phyloP scores from a whole-genome alignment of 306 rosid genomes.

The Corylus avellana region DNA sequence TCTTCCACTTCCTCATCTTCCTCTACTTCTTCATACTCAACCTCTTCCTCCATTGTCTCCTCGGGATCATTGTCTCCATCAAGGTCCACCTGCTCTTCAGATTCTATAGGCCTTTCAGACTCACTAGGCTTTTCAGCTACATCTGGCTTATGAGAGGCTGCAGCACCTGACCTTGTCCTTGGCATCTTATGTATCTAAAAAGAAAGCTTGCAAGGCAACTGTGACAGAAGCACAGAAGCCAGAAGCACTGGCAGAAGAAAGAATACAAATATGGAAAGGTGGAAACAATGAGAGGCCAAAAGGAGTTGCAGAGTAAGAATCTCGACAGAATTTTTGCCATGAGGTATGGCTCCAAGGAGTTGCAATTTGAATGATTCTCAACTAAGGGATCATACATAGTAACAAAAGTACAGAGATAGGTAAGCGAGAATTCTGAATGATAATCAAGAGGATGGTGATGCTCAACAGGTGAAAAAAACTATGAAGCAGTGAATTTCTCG shows the following conservation, averaged over 20 bases:
- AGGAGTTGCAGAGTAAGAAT: constrained; percentile 71
- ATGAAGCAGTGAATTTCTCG: constrained; percentile 45
- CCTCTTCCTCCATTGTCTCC: constrained; percentile 62
- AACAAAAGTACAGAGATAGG: constrained; percentile 52
- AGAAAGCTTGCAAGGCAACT: constrained; percentile 75
- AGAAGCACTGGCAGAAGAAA: constrained; percentile 69
- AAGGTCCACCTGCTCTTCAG: constrained; percentile 70
- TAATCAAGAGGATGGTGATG: constrained; percentile 56
- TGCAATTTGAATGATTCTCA: constrained; percentile 56
- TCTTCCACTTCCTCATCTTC: constrained; percentile 61
- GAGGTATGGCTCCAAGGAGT: constrained; percentile 60
- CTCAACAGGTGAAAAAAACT: constrained; percentile 51
- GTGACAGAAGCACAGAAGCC: constrained; percentile 73
- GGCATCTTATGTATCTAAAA: constrained; percentile 68
- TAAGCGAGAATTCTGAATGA: constrained; percentile 58
- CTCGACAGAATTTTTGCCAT: constrained; percentile 61
- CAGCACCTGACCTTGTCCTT: constrained; percentile 44
- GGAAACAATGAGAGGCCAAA: constrained; percentile 74
- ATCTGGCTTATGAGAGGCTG: constrained; percentile 32
- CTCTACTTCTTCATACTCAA: constrained; percentile 75
- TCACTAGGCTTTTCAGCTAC: constrained; percentile 40
- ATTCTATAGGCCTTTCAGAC: constrained; percentile 49
- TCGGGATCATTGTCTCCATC: constrained; percentile 69
- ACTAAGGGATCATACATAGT: constrained; percentile 46
- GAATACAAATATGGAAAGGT: constrained; percentile 68